Evolutionary conservation across 2,329 filamentous ascomycete genomes (phyloP).

Genomic region (Sporothrix pseudoabietina): DNA sequence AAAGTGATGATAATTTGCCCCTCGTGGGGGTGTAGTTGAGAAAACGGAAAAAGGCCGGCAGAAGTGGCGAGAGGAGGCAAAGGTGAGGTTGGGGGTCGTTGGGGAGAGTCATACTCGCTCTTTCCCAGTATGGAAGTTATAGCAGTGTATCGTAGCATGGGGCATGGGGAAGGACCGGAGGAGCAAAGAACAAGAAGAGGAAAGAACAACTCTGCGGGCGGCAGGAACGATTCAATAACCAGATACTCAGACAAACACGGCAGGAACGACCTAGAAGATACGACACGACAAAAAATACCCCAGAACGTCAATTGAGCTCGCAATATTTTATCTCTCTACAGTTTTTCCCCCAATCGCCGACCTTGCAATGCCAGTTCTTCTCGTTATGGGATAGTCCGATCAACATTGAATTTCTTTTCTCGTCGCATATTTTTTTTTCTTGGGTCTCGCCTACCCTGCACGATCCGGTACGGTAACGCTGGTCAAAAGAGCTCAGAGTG

Average conservation of each 20-base stretch:
- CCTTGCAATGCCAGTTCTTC: not conserved
- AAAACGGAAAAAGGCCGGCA: not conserved
- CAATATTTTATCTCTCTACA: not conserved
- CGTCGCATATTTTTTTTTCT: not conserved
- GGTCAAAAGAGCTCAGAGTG: not conserved
- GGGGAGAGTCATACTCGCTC: slow-evolving; percentile 11
- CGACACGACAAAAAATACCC: not conserved
- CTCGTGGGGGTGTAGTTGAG: slow-evolving; percentile 13
- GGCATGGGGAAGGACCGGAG: not conserved
- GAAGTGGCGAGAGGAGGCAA: not conserved
- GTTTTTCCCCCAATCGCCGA: not conserved
- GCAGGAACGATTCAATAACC: not conserved
- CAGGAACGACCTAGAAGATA: not conserved
- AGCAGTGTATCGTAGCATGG: not conserved
- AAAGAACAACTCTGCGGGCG: not conserved
- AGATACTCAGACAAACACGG: not conserved
- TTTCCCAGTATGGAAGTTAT: slow-evolving; percentile 8
- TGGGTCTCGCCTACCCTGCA: not conserved
- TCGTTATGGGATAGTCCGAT: not conserved
- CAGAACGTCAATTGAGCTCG: not conserved
- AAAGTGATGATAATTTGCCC: slow-evolving; percentile 9
- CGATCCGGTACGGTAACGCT: slow-evolving; percentile 8
- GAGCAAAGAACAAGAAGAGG: not conserved
- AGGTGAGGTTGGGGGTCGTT: slow-evolving; percentile 17
- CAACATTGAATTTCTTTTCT: not conserved